Evolutionary conservation across 2,329 filamentous ascomycete species (phyloP), one percentile per base, ranked within the genome.

Genomic region (Hypoxylon sp.): DNA sequence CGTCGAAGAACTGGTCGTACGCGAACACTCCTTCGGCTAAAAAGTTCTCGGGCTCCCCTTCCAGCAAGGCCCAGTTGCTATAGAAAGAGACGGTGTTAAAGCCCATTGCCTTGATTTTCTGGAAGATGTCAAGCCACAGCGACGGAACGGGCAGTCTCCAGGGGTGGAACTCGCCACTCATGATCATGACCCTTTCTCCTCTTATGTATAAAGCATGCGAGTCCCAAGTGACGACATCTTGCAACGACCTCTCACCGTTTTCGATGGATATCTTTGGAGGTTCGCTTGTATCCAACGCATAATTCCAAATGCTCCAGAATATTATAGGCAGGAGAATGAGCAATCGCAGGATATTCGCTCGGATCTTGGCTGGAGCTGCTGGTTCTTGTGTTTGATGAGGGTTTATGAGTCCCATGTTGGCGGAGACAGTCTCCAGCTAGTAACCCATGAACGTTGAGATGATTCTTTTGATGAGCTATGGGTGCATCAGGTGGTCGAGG

Each of bases 11-110:
- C 0, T 89, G 87, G 65, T 93, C 86, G 2, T 92, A 81, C 9
- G 85, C 88, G 71, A 94, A 92, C 12, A 93, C 83, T 0, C 91
- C 92, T 1, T 93, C 87, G 0, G 88, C 89, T 7, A 82, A 82
- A 72, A 93, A 93, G 4, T 87, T 81, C 0, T 91, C 92, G 0
- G 83, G 87, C 63, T 90, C 89, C 1, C 91, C 91, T 75, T 96
- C 92, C 0, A 93, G 76, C 2, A 95, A 79, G 2, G 90, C 91
- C 92, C 92, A 96, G 71, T 93, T 85, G 4, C 89, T 83, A 73
- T 95, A 95, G 76, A 94, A 93, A 0, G 91, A 93, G 0, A 94
- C 90, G 42, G 87, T 85, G 72, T 91, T 94, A 79, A 93, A 94
- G 0, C 93, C 93, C 2, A 93, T 79, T 0, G 91, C 89, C 77